Evolutionary conservation across 371 early-diverging fungal genomes (phyloP), one percentile per base, ranked within the genome.

Genomic region (Sporodiniella umbellata): DNA sequence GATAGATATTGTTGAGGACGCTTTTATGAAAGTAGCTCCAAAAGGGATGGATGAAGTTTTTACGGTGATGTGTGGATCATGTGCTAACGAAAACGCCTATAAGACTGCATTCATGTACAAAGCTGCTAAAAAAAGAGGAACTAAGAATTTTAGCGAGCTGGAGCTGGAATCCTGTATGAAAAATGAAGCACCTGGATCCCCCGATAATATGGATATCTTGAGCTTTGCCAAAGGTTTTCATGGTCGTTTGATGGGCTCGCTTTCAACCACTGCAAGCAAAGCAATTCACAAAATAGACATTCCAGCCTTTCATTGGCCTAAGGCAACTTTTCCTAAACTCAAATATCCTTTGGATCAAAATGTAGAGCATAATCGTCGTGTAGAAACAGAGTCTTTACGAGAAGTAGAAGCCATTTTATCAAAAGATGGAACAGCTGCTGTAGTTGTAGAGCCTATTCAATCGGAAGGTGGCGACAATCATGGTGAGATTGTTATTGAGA

Each of bases 391-490:
- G 6, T 80, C 83, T 28, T 59, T 88, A 17, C 56, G 64, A 4
- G 63, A 64, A 26, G 78, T 74, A 0, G 86, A 84, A 37, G 45
- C 66, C 5, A 67, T 79, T 5, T 72, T 88, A 54, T 60, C 65
- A 37, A 65, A 62, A 11, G 64, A 66, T 33, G 67, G 67, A 42
- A 68, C 89, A 19, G 92, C 87, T 0, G 91, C 86, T 1, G 53
- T 90, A 31, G 72, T 92, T n/a, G 70, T 92, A 12, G 93, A 92
- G 55, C 90, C 93, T 1, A 76, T 92, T 46, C 89, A 89, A 59
- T 83, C 88, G 21, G 93, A 92, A 59, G 93, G 93, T n/a, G 93
- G 93, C 10, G 88, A 90, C 46, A 79, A 82, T 51, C 80, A 80
- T 54, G 75, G 75, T 74, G 68, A 23, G 48, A 47, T 24, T 44